Evolutionary conservation across 441 rosid genomes (phyloP).

Genomic region (Breynia disticha): DNA sequence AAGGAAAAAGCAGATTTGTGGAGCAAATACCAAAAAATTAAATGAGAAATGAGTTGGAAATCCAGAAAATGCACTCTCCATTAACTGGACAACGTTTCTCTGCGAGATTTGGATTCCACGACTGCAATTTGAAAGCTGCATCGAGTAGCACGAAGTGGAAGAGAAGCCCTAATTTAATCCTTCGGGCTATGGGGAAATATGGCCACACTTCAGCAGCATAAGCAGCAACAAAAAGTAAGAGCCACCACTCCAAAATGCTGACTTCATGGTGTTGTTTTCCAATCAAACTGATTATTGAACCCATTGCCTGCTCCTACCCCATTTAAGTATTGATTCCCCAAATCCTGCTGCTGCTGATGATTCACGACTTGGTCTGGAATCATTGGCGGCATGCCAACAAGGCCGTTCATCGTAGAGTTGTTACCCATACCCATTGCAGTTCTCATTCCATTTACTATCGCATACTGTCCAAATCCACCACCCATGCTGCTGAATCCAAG

Average conservation of each 20-base stretch:
- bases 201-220: slow-evolving; percentile 30
- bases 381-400: slow-evolving; percentile 46
- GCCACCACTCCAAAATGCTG: slow-evolving; percentile 1
- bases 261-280: slow-evolving; percentile 59
- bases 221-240: slow-evolving; percentile 21
- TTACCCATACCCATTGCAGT: slow-evolving; percentile 46
- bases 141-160: slow-evolving; percentile 50
- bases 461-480: slow-evolving; percentile 56
- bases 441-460: slow-evolving; percentile 58
- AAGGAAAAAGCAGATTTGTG: no score
- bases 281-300: slow-evolving; percentile 74
- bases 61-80: no score
- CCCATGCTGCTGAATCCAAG: slow-evolving; percentile 50
- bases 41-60: no score
- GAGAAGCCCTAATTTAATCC: slow-evolving; percentile 25
- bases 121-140: no score
- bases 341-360: slow-evolving; percentile 62
- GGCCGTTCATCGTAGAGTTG: slow-evolving; percentile 57
- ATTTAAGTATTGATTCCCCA: slow-evolving; percentile 63
- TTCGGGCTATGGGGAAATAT: slow-evolving; percentile 25
- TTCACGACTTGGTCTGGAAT: slow-evolving; percentile 53
- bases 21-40: no score
- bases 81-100: no score
- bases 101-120: no score
- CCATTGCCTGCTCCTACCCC: slow-evolving; percentile 80